Evolutionary conservation across 2,329 filamentous ascomycete genomes (phyloP).

Genomic region (Xylaria polymorpha): DNA sequence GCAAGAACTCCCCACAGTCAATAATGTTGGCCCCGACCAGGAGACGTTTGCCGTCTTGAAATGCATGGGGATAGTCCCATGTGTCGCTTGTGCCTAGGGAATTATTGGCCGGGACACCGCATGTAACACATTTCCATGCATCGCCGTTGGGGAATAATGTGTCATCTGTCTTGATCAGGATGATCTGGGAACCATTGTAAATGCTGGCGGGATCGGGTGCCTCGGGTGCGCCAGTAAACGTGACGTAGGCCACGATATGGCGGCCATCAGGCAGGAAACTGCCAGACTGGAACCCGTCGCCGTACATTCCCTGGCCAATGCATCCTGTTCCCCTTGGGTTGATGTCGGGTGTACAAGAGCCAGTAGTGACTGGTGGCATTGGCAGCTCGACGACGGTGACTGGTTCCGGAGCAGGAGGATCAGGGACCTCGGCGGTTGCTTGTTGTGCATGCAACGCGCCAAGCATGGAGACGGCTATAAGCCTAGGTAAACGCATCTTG

Average conservation of each 20-base stretch:
- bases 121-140: constrained; percentile 20
- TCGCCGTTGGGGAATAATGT: constrained; percentile 14
- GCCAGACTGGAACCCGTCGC: constrained; percentile 11
- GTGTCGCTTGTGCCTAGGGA: constrained; percentile 4
- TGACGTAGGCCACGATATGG: constrained; percentile 17
- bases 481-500: not conserved
- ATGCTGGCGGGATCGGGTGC: constrained; percentile 15
- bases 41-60: constrained; percentile 11
- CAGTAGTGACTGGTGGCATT: constrained; percentile 6
- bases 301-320: not conserved
- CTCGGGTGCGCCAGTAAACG: constrained; percentile 13
- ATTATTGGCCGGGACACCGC: constrained; percentile 14
- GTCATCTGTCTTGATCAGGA: constrained; percentile 16
- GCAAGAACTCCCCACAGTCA: constrained; percentile 6
- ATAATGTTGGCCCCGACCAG: constrained; percentile 9
- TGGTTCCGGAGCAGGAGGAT: constrained; percentile 16
- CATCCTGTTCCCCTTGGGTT: constrained; percentile 18
- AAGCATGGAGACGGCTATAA: not conserved
- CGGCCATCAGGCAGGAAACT: constrained; percentile 15
- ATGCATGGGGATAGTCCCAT: constrained; percentile 12
- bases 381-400: constrained; percentile 9
- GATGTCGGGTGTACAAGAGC: constrained; percentile 14
- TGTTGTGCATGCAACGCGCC: not conserved
- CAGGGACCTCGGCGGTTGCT: not conserved
- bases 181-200: constrained; percentile 20